These are phyloP conservation scores for Galerina sulciceps DNA, from an alignment of 768 basidiomycete genomes.

Conservation along the genomic window DNA sequence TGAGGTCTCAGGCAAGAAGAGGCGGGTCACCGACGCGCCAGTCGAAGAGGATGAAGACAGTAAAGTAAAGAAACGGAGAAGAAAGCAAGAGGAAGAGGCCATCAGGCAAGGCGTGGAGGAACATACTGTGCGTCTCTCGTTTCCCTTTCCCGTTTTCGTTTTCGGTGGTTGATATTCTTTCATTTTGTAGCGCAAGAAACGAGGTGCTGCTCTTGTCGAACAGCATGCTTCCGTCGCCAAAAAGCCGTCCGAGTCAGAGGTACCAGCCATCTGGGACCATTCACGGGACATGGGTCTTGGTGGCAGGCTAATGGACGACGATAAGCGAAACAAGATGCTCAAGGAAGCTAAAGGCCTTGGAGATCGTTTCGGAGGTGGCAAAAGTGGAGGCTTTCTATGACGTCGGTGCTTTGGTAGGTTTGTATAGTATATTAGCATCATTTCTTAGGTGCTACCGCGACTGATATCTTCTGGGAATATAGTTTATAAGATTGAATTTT, in stretches of 20 bases:
- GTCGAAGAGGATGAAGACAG: constrained; percentile 45
- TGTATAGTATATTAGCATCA: neutral
- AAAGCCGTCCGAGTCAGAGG: constrained; percentile 51
- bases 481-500: no score
- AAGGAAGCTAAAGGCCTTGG: constrained; percentile 81
- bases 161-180: neutral
- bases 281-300: constrained; percentile 86
- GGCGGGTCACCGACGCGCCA: constrained; percentile 64
- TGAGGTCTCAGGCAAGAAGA: constrained; percentile 91
- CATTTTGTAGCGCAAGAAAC: constrained; percentile 44
- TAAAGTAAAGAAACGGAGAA: constrained; percentile 54
- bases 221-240: constrained; percentile 44
- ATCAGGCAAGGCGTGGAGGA: constrained; percentile 77
- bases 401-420: neutral
- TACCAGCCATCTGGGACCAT: constrained; percentile 88
- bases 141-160: neutral
- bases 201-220: constrained; percentile 58
- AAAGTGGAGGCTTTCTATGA: constrained; percentile 67
- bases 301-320: constrained; percentile 90
- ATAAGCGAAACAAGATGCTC: constrained; percentile 75
- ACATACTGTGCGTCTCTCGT: constrained; percentile 62
- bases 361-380: constrained; percentile 81
- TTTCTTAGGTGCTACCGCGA: neutral
- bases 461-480: no score
- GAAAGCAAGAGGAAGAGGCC: constrained; percentile 66